Evolutionary conservation across 2,329 filamentous ascomycete species (phyloP).

Genomic region (Aphanocladium album): DNA sequence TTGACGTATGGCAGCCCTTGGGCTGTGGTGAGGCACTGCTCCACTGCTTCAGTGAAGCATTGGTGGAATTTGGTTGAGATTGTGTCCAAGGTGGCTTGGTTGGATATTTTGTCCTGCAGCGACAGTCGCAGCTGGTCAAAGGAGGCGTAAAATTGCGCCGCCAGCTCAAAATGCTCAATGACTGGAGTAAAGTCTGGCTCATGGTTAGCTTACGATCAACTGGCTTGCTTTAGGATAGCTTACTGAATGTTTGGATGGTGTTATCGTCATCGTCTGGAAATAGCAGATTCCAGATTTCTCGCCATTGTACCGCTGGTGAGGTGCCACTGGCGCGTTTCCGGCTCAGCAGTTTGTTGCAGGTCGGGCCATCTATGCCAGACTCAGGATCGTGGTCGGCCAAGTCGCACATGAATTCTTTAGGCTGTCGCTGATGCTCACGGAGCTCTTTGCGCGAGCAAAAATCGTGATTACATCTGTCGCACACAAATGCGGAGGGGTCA

Average conservation of each 20-base stretch:
- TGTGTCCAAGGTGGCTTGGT: conserved; percentile 33
- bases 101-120: conserved; percentile 34
- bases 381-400: conserved; percentile 36
- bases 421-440: conserved; percentile 34
- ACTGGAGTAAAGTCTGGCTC: conserved; percentile 34
- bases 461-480: conserved; percentile 36
- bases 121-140: conserved; percentile 29
- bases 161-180: conserved; percentile 38
- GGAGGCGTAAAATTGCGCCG: conserved; percentile 27
- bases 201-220: conserved; percentile 1
- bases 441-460: conserved; percentile 34
- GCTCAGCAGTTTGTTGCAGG: conserved; percentile 34
- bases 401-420: conserved; percentile 38
- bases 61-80: conserved; percentile 35
- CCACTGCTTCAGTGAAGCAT: conserved; percentile 35
- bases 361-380: conserved; percentile 36
- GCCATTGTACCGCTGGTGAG: conserved; percentile 35
- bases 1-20: conserved; percentile 36
- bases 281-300: conserved; percentile 37
- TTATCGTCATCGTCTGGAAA: conserved; percentile 33
- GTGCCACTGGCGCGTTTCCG: conserved; percentile 35
- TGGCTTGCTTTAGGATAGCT: neutral
- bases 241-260: neutral
- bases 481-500: conserved; percentile 35
- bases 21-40: conserved; percentile 30